Evolutionary conservation across 345 rosid genomes (phyloP).

Genomic region (Lumnitzera racemosa): DNA sequence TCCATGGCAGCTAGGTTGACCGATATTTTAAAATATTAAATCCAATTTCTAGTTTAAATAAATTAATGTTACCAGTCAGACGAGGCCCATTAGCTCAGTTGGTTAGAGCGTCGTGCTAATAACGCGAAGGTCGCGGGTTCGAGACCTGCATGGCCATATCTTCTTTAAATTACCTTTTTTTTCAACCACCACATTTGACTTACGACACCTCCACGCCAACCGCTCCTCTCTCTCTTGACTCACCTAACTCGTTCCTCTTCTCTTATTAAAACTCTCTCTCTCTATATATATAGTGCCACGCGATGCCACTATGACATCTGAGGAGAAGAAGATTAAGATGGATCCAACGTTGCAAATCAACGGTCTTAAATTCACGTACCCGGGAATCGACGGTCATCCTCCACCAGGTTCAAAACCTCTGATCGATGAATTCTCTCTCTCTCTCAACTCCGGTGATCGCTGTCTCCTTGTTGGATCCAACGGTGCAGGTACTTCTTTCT

Average conservation of each 20-base stretch:
- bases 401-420: slow-evolving; percentile 79
- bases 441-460: slow-evolving; percentile 58
- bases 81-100: slow-evolving; percentile 9
- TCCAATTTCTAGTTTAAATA: no score
- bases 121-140: slow-evolving; percentile 71
- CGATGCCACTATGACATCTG: not conserved
- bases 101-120: slow-evolving; percentile 92
- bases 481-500: slow-evolving; percentile 63
- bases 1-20: no score
- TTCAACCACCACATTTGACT: no score
- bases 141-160: slow-evolving; percentile 33
- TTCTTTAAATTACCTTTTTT: no score
- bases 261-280: not conserved
- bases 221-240: not conserved
- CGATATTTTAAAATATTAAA: no score
- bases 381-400: slow-evolving; percentile 92
- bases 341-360: slow-evolving; percentile 54
- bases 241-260: slow-evolving; percentile 9
- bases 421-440: slow-evolving; percentile 58
- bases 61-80: no score
- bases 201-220: slow-evolving; percentile 1
- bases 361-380: slow-evolving; percentile 84
- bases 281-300: not conserved
- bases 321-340: slow-evolving; percentile 27
- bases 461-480: slow-evolving; percentile 98